phyloP scores from a whole-genome alignment of 2,329 filamentous ascomycete species.

The Fusarium humuli region DNA sequence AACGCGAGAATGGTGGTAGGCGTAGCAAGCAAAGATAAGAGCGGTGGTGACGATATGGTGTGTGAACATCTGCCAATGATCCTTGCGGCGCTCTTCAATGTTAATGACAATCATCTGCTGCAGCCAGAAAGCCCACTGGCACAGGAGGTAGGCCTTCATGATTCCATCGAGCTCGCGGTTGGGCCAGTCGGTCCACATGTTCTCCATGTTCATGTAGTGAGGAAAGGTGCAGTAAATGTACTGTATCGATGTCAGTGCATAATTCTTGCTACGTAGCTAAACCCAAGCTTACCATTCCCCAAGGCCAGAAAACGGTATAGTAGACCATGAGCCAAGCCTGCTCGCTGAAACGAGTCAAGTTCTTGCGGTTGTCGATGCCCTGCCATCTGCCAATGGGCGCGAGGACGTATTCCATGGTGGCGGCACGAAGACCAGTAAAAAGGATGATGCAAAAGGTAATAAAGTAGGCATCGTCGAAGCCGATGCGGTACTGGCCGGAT shows the following conservation, averaged over 20 bases:
- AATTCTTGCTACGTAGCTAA: background rate
- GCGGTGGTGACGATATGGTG: conserved; percentile 92
- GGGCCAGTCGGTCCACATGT: conserved; percentile 89
- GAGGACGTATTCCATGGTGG: conserved; percentile 87
- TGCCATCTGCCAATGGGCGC: conserved; percentile 78
- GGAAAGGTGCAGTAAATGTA: conserved; percentile 83
- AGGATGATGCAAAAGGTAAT: conserved; percentile 84
- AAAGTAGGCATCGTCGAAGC: conserved; percentile 83
- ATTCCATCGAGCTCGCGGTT: conserved; percentile 77
- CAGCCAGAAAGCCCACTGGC: conserved; percentile 91
- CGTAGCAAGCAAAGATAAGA: conserved; percentile 84
- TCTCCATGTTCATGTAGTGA: conserved; percentile 80
- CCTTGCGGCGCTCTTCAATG: conserved; percentile 93
- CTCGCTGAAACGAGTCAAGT: conserved; percentile 86
- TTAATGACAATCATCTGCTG: conserved; percentile 95
- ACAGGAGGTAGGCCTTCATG: conserved; percentile 90
- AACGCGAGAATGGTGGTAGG: conserved; percentile 87
- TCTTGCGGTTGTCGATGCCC: conserved; percentile 82
- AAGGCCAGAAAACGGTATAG: conserved; percentile 81
- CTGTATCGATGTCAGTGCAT: conserved; percentile 57
- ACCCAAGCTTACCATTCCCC: conserved; percentile 77
- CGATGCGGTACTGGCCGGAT: conserved; percentile 78
- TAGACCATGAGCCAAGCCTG: conserved; percentile 93
- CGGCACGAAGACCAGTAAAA: conserved; percentile 87
- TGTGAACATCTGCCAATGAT: conserved; percentile 94